Conservation (phyloP, 176 grass and related monocot genomes). For the Elaeis guineensis region DNA sequence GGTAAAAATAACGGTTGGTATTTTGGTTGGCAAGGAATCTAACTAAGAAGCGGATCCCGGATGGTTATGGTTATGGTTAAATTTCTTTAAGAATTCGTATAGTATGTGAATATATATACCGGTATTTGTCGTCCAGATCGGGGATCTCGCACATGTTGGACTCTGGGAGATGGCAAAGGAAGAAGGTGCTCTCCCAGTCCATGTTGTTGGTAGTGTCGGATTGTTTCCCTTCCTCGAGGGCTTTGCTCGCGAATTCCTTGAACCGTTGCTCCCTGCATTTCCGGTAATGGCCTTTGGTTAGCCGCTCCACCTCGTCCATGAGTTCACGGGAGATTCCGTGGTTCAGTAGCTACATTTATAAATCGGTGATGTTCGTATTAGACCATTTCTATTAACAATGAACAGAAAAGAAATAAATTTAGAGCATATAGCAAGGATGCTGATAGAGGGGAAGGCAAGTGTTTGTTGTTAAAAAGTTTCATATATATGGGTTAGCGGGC, state of each 20-base stretch:
- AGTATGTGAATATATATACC: not conserved
- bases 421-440: too few species aligned
- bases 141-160: slow-evolving; percentile 54
- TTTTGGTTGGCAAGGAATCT: too few species aligned
- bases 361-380: too few species aligned
- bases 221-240: slow-evolving; percentile 24
- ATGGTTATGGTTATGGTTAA: not conserved
- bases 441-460: too few species aligned
- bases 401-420: too few species aligned
- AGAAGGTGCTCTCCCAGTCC: slow-evolving; percentile 98
- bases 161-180: slow-evolving; percentile 72
- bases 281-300: slow-evolving; percentile 87
- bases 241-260: slow-evolving; percentile 60
- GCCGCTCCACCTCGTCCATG: slow-evolving; percentile 80
- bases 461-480: too few species aligned
- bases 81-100: too few species aligned
- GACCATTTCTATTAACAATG: too few species aligned
- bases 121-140: slow-evolving; percentile 55
- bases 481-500: too few species aligned
- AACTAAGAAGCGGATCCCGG: too few species aligned
- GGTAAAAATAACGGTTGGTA: too few species aligned
- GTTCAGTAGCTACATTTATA: slow-evolving; percentile 40
- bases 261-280: slow-evolving; percentile 52
- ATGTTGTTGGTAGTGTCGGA: slow-evolving; percentile 23
- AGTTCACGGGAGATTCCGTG: slow-evolving; percentile 69